Base-by-base conservation (phyloP, 495 filamentous ascomycete genomes). In the Penicillium canariense region DNA sequence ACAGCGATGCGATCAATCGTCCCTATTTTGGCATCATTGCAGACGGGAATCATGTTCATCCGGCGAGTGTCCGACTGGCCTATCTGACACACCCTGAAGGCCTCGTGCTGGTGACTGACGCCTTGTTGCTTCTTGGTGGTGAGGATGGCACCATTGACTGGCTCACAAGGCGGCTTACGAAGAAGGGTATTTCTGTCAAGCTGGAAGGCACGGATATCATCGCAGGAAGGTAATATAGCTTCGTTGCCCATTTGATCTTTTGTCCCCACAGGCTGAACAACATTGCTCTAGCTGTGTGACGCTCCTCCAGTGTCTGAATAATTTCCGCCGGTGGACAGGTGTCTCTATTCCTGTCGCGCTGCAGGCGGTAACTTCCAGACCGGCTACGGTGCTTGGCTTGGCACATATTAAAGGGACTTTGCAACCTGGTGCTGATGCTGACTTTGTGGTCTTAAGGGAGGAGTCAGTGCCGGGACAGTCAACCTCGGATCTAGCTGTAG, bases 221-320 rank as follows among this genome's bases (percentile, higher is more conserved):
- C 66, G 86, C 86, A 3, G 86, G 49, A 28, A 82, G 80, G 58
- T 80, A 78, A 12, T n/a, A 76, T 82, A 8, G 9, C 25, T 4
- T 5, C 9, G 12, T 0, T 42, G 5, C 39, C 22, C 23, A 15
- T 14, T 30, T 9, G 4, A 1, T 18, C 12, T n/a, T 27, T 15
- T 18, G 26, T 4, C 2, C 28, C 22, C 3, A 5, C n/a, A 8
- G 27, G 11, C 22, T 46, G 12, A 45, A 5, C 6, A 11, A 5
- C 0, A 0, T 4, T 12, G 17, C 2, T 34, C 1, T 36, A 81
- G 79, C 55, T 81, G 81, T 14, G 77, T 82, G 36, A 79, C 81
- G 10, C 72, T 90, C 8, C 72, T 87, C 32, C 82, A 87, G 52
- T 90, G 87, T 63, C 77, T 88, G 38, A 81, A 77, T 30, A 89